Percentiles rank a stretch among this genome's conserved stretches.
phyloP scores from a whole-genome alignment of 208 protist species.

The Leishmania arabica region DNA sequence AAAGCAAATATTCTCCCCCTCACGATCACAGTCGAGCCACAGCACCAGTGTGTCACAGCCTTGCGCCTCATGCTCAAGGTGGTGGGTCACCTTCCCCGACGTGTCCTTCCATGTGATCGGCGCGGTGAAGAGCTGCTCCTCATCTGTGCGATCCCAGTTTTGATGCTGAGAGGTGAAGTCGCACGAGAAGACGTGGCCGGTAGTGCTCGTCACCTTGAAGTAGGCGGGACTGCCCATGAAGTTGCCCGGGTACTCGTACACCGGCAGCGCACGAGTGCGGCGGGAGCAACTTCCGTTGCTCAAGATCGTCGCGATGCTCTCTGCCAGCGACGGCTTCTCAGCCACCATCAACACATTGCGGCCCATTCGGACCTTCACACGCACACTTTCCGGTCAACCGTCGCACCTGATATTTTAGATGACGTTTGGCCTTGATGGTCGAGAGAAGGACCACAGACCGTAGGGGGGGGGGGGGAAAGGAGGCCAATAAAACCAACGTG shows the following conservation, averaged over 20 bases:
- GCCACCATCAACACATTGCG: conserved; percentile 92
- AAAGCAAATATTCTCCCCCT: conserved; percentile 98
- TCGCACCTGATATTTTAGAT: background rate
- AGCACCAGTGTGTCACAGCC: conserved; percentile 91
- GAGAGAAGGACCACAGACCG: background rate
- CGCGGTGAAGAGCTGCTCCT: conserved; percentile 86
- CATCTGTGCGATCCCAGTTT: conserved; percentile 87
- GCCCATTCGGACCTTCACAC: conserved; percentile 32
- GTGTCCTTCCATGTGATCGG: conserved; percentile 86
- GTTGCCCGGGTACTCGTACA: conserved; percentile 83
- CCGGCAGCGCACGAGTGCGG: conserved; percentile 72
- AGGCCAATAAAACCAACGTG: background rate
- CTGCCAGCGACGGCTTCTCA: conserved; percentile 94
- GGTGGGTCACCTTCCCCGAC: conserved; percentile 82
- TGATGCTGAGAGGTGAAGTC: conserved; percentile 92
- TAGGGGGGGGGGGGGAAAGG: background rate
- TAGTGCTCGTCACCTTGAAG: conserved; percentile 91
- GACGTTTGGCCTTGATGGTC: background rate
- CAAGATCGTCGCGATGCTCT: conserved; percentile 88
- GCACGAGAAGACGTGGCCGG: conserved; percentile 91
- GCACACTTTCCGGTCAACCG: background rate
- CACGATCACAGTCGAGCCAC: conserved; percentile 97
- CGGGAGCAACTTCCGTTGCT: conserved; percentile 74
- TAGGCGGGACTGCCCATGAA: conserved; percentile 72
- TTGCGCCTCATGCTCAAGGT: conserved; percentile 78